These are phyloP conservation scores for Lachnellula hyalina DNA, from an alignment of 2,329 filamentous ascomycete species.

Conservation along the genomic window DNA sequence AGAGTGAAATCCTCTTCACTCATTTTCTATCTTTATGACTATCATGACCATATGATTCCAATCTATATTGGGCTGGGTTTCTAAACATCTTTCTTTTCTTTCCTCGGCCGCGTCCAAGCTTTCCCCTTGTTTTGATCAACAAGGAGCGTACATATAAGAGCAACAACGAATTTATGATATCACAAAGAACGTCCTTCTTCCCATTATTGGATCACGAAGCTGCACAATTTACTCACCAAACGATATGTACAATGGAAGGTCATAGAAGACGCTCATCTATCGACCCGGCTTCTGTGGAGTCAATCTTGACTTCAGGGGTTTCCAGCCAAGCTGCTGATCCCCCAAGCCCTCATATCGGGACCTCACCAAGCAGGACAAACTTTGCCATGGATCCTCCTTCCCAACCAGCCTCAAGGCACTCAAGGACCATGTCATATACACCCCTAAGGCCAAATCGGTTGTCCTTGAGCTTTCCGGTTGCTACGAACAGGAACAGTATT, in stretches of 20 bases:
- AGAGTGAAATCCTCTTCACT: slow-evolving; percentile 12
- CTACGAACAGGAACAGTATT: slow-evolving; percentile 19
- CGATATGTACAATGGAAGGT: slow-evolving; percentile 28
- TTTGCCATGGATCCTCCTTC: slow-evolving; percentile 24
- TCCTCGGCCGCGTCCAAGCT: slow-evolving; percentile 9
- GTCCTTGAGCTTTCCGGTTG: slow-evolving; percentile 31
- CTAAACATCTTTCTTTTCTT: slow-evolving; percentile 15
- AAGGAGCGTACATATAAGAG: slow-evolving; percentile 11
- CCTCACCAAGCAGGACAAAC: slow-evolving; percentile 22
- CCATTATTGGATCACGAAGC: slow-evolving; percentile 19
- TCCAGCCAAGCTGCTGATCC: slow-evolving; percentile 17
- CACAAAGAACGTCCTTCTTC: slow-evolving; percentile 19
- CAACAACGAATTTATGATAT: slow-evolving; percentile 20
- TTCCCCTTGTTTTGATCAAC: slow-evolving; percentile 22
- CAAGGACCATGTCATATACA: slow-evolving; percentile 26
- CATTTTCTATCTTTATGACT: slow-evolving; percentile 2
- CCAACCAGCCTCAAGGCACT: slow-evolving; percentile 14
- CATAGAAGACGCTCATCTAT: slow-evolving; percentile 24
- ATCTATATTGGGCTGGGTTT: slow-evolving; percentile 9
- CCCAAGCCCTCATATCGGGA: slow-evolving; percentile 25
- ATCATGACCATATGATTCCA: slow-evolving; percentile 22
- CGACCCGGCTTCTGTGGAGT: slow-evolving; percentile 26
- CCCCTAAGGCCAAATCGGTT: slow-evolving; percentile 28
- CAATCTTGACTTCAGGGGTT: slow-evolving; percentile 28
- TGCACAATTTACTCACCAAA: slow-evolving; percentile 15